Conservation (phyloP, 257 asterid species). For the Solanum microdontum region DNA sequence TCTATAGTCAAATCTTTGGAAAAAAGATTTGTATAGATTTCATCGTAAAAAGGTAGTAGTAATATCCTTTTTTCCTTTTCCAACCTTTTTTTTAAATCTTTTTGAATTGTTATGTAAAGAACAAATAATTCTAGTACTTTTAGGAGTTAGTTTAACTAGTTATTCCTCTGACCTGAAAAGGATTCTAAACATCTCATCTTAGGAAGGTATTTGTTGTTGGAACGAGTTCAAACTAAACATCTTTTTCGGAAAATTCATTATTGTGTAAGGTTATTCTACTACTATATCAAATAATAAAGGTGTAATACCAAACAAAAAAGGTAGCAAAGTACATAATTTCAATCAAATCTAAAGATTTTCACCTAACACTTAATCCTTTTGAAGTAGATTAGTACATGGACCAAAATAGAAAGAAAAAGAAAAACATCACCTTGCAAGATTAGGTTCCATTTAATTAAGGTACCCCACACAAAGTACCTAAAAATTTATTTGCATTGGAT, state of each 20-base stretch:
- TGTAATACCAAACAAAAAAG: neutral
- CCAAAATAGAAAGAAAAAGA: neutral
- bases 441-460: neutral
- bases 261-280: neutral
- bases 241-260: rapidly evolving
- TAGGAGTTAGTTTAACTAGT: neutral
- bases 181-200: neutral
- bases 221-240: neutral
- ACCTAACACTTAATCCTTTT: neutral
- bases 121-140: neutral
- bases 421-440: neutral
- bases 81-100: neutral
- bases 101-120: neutral
- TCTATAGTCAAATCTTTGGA: neutral
- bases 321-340: neutral
- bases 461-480: neutral
- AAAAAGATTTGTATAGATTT: neutral
- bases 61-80: neutral
- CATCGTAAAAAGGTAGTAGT: neutral
- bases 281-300: neutral
- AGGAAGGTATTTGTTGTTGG: neutral
- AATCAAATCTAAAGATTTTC: neutral
- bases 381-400: neutral
- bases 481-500: neutral
- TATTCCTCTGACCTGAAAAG: neutral